Evolutionary conservation across 331 rosid genomes (phyloP).

Genomic region (Acacia concinna): DNA sequence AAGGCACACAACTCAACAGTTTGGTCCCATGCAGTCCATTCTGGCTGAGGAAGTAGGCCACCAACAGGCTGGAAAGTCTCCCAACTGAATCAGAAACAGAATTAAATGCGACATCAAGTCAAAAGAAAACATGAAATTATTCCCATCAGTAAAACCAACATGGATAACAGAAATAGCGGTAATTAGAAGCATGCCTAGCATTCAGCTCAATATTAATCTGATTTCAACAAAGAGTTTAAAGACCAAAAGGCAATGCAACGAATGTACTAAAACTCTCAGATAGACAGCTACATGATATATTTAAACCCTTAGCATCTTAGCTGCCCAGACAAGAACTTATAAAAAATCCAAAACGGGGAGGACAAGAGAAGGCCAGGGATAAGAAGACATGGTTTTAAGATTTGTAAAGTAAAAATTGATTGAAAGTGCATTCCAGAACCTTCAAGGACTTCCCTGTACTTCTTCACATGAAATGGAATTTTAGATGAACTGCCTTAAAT

Average conservation of each 20-base stretch:
- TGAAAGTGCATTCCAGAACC: neutral
- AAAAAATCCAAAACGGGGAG: neutral
- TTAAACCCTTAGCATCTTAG: neutral
- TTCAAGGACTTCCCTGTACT: neutral
- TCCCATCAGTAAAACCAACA: conserved; percentile 10
- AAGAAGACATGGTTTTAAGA: neutral
- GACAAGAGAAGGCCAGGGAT: neutral
- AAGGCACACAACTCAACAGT: conserved; percentile 96
- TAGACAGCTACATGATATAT: neutral
- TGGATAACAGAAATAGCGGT: neutral
- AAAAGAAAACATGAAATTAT: neutral
- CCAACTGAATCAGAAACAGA: conserved; percentile 67
- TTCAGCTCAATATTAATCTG: neutral
- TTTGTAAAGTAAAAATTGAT: neutral
- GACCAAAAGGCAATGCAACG: neutral
- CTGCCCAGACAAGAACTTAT: neutral
- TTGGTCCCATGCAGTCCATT: conserved; percentile 99
- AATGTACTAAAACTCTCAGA: neutral
- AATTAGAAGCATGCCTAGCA: neutral
- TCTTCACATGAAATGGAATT: neutral
- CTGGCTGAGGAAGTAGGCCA: conserved; percentile 96
- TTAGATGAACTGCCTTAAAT: neutral
- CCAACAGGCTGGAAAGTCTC: conserved; percentile 99
- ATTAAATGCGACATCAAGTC: conserved; percentile 19
- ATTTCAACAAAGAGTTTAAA: conserved; percentile 15